Conservation (phyloP, 345 rosid species). For the Cardamine resedifolia region DNA sequence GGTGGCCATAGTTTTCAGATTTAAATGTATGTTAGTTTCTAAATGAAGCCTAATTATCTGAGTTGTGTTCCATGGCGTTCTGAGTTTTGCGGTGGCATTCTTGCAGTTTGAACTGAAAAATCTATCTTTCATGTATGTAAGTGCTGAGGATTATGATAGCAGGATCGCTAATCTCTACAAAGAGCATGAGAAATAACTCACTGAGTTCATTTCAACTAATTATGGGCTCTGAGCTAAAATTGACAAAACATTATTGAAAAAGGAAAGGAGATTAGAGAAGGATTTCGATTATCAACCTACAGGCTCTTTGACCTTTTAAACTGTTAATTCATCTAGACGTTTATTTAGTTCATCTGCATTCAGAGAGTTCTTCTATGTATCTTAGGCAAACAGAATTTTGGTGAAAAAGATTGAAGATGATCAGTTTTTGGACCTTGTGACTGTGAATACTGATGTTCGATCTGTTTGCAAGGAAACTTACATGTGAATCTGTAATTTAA, state of each 20-base stretch:
- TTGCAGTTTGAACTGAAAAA: conserved; percentile 97
- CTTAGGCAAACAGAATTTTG: conserved; percentile 85
- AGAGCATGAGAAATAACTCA: conserved; percentile 83
- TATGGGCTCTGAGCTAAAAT: neutral
- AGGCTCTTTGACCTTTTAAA: neutral
- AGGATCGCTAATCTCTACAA: conserved; percentile 82
- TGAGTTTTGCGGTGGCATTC: conserved; percentile 31
- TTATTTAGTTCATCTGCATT: conserved; percentile 38
- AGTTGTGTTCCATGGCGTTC: conserved; percentile 7
- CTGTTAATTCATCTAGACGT: conserved; percentile 25
- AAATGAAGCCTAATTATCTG: conserved; percentile 8
- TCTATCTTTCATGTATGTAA: conserved; percentile 89
- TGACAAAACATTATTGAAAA: conserved; percentile 3
- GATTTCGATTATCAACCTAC: conserved; percentile 1
- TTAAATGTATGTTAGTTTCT: neutral
- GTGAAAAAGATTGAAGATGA: conserved; percentile 91
- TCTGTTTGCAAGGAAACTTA: conserved; percentile 89
- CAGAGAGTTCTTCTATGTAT: conserved; percentile 31
- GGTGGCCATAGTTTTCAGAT: neutral
- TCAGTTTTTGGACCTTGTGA: conserved; percentile 87
- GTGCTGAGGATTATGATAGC: conserved; percentile 85
- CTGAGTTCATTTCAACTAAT: conserved; percentile 52
- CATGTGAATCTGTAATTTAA: conserved; percentile 55
- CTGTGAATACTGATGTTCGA: conserved; percentile 77
- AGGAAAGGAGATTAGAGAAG: neutral